Evolutionary conservation across 225 moss, liverwort and hornwort species (phyloP).

Genomic region (Marchantia polymorpha): DNA sequence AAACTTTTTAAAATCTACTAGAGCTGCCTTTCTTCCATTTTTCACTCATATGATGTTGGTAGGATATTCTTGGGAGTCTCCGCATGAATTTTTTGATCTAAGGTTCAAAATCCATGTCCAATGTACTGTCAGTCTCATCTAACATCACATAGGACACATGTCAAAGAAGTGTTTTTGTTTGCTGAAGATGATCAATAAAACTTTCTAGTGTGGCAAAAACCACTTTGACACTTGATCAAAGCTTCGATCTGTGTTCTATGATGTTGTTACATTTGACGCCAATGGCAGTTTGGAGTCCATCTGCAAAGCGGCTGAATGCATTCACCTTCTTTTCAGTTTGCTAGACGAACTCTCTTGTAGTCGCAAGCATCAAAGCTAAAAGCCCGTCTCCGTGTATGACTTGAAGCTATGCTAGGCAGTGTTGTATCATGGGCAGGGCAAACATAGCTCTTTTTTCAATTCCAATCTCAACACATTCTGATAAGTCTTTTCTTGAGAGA

Average conservation of each 20-base stretch:
- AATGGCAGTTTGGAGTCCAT: constrained; percentile 88
- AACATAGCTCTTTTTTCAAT: constrained; percentile 97
- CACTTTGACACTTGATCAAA: constrained; percentile 86
- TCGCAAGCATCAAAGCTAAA: constrained; percentile 80
- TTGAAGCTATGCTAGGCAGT: constrained; percentile 77
- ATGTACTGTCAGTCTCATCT: constrained; percentile 96
- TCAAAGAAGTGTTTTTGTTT: constrained; percentile 91
- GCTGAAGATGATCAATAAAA: constrained; percentile 98
- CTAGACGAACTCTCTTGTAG: constrained; percentile 96
- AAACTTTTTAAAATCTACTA: constrained; percentile 87
- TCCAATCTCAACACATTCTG: constrained; percentile 95
- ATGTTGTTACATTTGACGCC: constrained; percentile 96
- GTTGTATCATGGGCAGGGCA: constrained; percentile 91
- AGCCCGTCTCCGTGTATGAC: constrained; percentile 92
- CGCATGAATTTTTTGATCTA: constrained; percentile 98
- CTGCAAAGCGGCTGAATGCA: constrained; percentile 91
- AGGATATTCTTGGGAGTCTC: constrained; percentile 94
- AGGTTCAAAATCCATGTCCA: constrained; percentile 99
- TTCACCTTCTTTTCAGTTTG: constrained; percentile 99
- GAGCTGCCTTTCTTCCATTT: constrained; percentile 85
- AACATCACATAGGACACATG: constrained; percentile 92
- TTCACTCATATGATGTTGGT: constrained; percentile 75
- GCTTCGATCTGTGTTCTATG: constrained; percentile 86
- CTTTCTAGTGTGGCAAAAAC: constrained; percentile 96
- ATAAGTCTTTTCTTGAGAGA: constrained; percentile 66